phyloP scores from a whole-genome alignment of 2,329 filamentous ascomycete species.

The Pseudocercospora crystallina region DNA sequence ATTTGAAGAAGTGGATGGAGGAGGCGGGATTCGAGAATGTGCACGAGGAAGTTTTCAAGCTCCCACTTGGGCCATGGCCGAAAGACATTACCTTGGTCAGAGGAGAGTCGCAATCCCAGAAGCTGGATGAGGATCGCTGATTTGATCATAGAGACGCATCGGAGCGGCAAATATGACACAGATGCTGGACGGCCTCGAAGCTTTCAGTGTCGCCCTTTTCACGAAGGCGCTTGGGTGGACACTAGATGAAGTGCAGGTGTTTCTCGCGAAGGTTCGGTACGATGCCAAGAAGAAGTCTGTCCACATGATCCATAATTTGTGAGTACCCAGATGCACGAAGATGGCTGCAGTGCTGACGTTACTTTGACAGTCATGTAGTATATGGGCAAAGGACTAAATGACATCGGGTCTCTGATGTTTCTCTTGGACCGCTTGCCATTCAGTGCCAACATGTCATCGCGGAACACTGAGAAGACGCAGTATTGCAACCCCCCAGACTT shows the following conservation, averaged over 20 bases:
- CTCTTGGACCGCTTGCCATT: no score
- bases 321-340: background rate
- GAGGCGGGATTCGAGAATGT: conserved; percentile 2
- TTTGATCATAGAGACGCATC: conserved; percentile 33
- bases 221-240: conserved; percentile 41
- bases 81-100: conserved; percentile 23
- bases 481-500: no score
- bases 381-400: background rate
- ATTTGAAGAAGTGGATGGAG: conserved; percentile 5
- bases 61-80: conserved; percentile 41
- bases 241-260: conserved; percentile 43
- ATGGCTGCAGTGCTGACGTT: background rate
- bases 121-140: conserved; percentile 39
- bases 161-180: conserved; percentile 21
- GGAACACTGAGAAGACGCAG: no score
- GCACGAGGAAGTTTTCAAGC: background rate
- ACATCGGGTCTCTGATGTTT: no score
- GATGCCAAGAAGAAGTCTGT: conserved; percentile 5
- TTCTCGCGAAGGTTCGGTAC: conserved; percentile 41
- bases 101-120: conserved; percentile 9
- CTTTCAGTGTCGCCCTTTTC: conserved; percentile 40
- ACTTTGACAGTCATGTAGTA: background rate
- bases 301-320: conserved; percentile 11
- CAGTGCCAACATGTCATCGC: no score
- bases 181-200: conserved; percentile 34